Evolutionary conservation across 2,329 filamentous ascomycete species (phyloP).

Genomic region (Westerdykella aurantiaca): DNA sequence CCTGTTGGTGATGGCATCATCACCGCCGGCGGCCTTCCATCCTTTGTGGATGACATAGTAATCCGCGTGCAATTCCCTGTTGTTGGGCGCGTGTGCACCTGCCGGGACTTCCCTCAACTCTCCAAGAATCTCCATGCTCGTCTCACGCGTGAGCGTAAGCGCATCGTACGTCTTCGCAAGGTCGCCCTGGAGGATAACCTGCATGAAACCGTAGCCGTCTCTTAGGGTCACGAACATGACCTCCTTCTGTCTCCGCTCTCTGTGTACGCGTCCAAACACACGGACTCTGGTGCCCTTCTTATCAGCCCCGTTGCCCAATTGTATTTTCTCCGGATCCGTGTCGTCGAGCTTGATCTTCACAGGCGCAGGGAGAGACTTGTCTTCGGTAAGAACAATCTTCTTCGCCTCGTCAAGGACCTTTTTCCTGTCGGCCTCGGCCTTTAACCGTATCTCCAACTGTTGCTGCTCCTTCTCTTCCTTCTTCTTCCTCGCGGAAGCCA

Average conservation of each 20-base stretch:
- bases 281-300: conserved; percentile 67
- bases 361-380: conserved; percentile 65
- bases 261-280: conserved; percentile 77
- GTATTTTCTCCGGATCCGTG: conserved; percentile 54
- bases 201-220: conserved; percentile 78
- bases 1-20: conserved; percentile 86
- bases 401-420: conserved; percentile 75
- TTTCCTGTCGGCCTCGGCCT: conserved; percentile 65
- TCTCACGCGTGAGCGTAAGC: conserved; percentile 77
- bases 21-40: conserved; percentile 73
- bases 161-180: conserved; percentile 90
- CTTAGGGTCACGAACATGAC: conserved; percentile 80
- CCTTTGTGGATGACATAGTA: conserved; percentile 68
- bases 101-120: conserved; percentile 77
- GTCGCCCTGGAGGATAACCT: conserved; percentile 75
- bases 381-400: conserved; percentile 66
- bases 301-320: conserved; percentile 48
- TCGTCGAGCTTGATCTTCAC: conserved; percentile 70
- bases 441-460: conserved; percentile 63
- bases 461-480: conserved; percentile 76
- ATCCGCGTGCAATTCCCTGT: conserved; percentile 85
- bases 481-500: conserved; percentile 71
- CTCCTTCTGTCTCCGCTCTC: conserved; percentile 74
- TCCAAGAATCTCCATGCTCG: conserved; percentile 76
- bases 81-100: conserved; percentile 71